Base-by-base conservation (phyloP, 768 basidiomycete species). In the Pisolithus microcarpus region DNA sequence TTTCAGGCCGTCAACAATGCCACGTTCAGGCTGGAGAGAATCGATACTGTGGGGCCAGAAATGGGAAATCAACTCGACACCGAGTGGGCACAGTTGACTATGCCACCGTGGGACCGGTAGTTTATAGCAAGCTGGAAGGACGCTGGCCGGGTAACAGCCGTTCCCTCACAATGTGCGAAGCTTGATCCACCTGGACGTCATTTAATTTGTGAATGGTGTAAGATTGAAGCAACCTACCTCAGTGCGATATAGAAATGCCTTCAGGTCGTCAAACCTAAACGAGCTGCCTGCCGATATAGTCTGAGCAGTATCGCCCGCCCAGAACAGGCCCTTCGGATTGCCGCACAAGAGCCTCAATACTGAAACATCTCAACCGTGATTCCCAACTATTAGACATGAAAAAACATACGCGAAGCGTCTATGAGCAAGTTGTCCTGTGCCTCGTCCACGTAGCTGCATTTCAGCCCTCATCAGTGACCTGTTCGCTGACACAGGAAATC, bases 21-120 rank as follows among this genome's bases (percentile, higher is more conserved):
- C n/a, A n/a, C n/a, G n/a, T n/a, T n/a, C n/a, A n/a, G n/a, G n/a
- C n/a, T n/a, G n/a, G n/a, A n/a, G n/a, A n/a, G n/a, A n/a, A n/a
- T n/a, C n/a, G n/a, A n/a, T n/a, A n/a, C n/a, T n/a, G n/a, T n/a
- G n/a, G n/a, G n/a, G n/a, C n/a, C n/a, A n/a, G n/a, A n/a, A n/a
- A n/a, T n/a, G n/a, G n/a, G n/a, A n/a, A n/a, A n/a, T n/a, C n/a
- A n/a, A n/a, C n/a, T n/a, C n/a, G n/a, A n/a, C n/a, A n/a, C n/a
- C n/a, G n/a, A n/a, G n/a, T n/a, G n/a, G n/a, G n/a, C n/a, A n/a
- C n/a, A n/a, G n/a, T n/a, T n/a, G n/a, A n/a, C n/a, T n/a, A n/a
- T n/a, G n/a, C n/a, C n/a, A n/a, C n/a, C 23, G 87, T 79, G 0
- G 84, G 85, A 5, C 86, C n/a, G 77, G 57, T 84, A 87, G 58